Evolutionary conservation across 306 rosid species (phyloP).

Genomic region (Pterocarpus santalinus): DNA sequence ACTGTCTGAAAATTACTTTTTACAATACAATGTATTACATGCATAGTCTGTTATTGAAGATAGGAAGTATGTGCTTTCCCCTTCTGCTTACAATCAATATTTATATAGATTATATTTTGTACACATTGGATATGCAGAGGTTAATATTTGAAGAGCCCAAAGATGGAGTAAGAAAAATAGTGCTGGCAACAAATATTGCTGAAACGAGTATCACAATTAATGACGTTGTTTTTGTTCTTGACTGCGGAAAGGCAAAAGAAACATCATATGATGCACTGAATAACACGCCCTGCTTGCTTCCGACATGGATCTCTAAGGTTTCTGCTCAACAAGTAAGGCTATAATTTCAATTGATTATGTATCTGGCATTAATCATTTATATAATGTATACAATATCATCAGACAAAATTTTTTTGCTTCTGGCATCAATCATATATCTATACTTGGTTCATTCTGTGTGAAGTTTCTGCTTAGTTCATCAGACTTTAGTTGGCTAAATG

Average conservation of each 20-base stretch:
- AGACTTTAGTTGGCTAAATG: conserved; percentile 26
- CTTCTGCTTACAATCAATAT: conserved; percentile 35
- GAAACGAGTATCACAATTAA: conserved; percentile 96
- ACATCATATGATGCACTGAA: conserved; percentile 96
- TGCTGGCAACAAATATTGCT: conserved; percentile 95
- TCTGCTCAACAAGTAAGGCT: conserved; percentile 91
- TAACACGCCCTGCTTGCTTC: conserved; percentile 97
- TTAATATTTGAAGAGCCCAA: conserved; percentile 85
- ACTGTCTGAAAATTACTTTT: conserved; percentile 24
- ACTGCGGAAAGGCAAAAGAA: conserved; percentile 99
- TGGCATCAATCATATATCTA: background rate
- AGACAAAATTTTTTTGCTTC: conserved; percentile 22
- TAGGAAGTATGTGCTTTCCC: conserved; percentile 15
- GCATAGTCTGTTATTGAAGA: conserved; percentile 4
- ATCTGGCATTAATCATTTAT: conserved; percentile 13
- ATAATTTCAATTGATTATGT: conserved; percentile 51
- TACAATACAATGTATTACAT: conserved; percentile 26
- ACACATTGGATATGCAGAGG: conserved; percentile 71
- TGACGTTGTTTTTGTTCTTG: conserved; percentile 93
- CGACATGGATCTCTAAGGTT: conserved; percentile 98
- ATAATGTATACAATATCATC: background rate
- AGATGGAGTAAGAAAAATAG: conserved; percentile 90
- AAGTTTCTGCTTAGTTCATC: conserved; percentile 23
- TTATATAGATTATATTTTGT: conserved; percentile 25
- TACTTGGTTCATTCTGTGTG: background rate